A percentile compares a stretch with the other conserved stretches of the same genome.
Evolutionary conservation across 768 basidiomycete genomes (phyloP).

Genomic region (Royoungia palumana): DNA sequence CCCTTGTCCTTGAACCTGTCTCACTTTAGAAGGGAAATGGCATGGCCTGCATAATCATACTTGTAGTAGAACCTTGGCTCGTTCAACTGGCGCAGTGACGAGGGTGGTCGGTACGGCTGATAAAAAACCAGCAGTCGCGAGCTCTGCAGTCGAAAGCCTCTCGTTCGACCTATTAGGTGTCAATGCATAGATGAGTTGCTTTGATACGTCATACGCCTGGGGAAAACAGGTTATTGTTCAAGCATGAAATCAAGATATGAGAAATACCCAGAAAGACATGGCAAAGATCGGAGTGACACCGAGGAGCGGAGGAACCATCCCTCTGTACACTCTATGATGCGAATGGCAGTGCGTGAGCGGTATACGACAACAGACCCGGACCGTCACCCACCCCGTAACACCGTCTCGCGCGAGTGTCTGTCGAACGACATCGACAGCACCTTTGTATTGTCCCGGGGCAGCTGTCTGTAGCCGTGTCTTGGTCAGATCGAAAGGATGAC

Average conservation of each 20-base stretch:
- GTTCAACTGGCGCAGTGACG: constrained; percentile 92
- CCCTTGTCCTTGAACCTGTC: constrained; percentile 87
- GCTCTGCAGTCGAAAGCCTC: constrained; percentile 66
- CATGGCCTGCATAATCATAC: constrained; percentile 34
- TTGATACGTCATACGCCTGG: constrained; percentile 92
- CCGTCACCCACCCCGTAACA: constrained; percentile 63
- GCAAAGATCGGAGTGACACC: constrained; percentile 99
- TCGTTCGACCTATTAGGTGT: constrained; percentile 77
- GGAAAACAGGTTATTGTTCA: constrained; percentile 8
- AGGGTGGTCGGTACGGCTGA: constrained; percentile 91
- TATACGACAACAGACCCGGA: neutral
- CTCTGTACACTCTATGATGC: constrained; percentile 71
- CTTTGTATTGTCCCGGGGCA: constrained; percentile 79
- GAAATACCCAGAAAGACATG: constrained; percentile 88
- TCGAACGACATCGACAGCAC: constrained; percentile 90
- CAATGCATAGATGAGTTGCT: constrained; percentile 70
- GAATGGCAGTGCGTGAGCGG: constrained; percentile 1
- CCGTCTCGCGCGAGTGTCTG: constrained; percentile 92
- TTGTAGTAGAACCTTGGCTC: constrained; percentile 95
- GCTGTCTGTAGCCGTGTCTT: constrained; percentile 97
- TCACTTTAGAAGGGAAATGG: constrained; percentile 15
- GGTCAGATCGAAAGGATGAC: constrained; percentile 97
- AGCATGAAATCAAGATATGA: neutral
- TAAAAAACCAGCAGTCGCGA: constrained; percentile 91
- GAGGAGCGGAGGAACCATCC: constrained; percentile 88